Percentiles rank a stretch among this genome's conserved stretches.
These are phyloP conservation scores for Penicillium pancosmium DNA, from an alignment of 495 filamentous ascomycete species.

Conservation along the genomic window DNA sequence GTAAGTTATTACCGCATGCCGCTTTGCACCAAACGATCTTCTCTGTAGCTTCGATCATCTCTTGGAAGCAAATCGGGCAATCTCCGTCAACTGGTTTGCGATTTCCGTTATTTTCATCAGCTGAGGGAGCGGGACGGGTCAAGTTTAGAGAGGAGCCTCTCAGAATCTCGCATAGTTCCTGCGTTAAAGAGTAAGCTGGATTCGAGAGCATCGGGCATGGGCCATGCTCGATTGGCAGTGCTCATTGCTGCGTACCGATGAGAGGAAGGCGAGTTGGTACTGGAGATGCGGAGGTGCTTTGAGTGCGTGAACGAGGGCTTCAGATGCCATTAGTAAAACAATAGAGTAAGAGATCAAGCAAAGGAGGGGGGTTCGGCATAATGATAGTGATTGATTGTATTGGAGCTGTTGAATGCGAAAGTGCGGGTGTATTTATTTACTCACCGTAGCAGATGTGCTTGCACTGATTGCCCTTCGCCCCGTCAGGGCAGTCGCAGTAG, in stretches of 20 bases:
- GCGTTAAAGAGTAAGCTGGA: not conserved
- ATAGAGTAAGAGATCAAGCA: not conserved
- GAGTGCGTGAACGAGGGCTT: slow-evolving; percentile 66
- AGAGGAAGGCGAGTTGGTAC: slow-evolving; percentile 76
- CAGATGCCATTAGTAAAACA: slow-evolving; percentile 24
- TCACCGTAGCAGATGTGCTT: slow-evolving; percentile 72
- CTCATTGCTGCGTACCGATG: slow-evolving; percentile 40
- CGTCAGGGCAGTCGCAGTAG: slow-evolving; percentile 69
- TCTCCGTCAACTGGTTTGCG: slow-evolving; percentile 69
- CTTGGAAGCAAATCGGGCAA: slow-evolving; percentile 78
- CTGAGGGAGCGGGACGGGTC: slow-evolving; percentile 15
- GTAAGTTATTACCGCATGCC: slow-evolving; percentile 78
- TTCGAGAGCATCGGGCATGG: not conserved
- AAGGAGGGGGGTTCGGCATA: too few relatives aligned
- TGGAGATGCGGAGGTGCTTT: slow-evolving; percentile 63
- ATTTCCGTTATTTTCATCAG: slow-evolving; percentile 43
- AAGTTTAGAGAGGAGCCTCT: slow-evolving; percentile 36
- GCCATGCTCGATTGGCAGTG: not conserved
- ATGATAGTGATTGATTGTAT: not conserved
- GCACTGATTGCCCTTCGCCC: slow-evolving; percentile 66
- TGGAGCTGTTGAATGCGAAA: not conserved
- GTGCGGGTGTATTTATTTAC: not conserved
- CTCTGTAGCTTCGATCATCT: slow-evolving; percentile 54
- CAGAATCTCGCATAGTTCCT: slow-evolving; percentile 62
- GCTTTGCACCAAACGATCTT: slow-evolving; percentile 70